These are phyloP conservation scores for Hymenoscyphus infarciens DNA, from an alignment of 2,329 filamentous ascomycete genomes.

Conservation along the genomic window DNA sequence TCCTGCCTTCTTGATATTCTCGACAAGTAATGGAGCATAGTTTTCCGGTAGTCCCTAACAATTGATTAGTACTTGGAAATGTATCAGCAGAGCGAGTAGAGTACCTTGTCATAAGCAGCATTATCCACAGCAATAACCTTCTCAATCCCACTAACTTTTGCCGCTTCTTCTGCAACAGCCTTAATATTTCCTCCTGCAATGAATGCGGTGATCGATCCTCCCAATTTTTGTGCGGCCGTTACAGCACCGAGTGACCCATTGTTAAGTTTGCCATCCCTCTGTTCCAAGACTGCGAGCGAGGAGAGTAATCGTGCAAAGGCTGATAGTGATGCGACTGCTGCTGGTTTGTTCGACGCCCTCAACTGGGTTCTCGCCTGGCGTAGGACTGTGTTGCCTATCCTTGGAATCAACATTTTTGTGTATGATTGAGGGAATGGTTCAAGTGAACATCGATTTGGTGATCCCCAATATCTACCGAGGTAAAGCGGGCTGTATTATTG, in stretches of 20 bases:
- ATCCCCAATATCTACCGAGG: constrained; percentile 15
- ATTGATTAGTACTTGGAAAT: constrained; percentile 11
- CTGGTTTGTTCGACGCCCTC: constrained; percentile 36
- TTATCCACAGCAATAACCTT: constrained; percentile 91
- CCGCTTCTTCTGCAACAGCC: constrained; percentile 73
- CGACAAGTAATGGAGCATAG: constrained; percentile 85
- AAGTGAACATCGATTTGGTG: constrained; percentile 10
- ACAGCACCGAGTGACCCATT: constrained; percentile 78
- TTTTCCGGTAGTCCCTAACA: constrained; percentile 82
- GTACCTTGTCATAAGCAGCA: constrained; percentile 84
- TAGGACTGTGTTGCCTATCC: constrained; percentile 28
- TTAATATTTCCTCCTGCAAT: constrained; percentile 79
- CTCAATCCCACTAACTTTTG: constrained; percentile 85
- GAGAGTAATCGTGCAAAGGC: constrained; percentile 70
- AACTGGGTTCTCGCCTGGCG: constrained; percentile 41
- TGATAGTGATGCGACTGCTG: constrained; percentile 42
- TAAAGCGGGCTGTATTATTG: constrained; percentile 11
- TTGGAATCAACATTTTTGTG: constrained; percentile 33
- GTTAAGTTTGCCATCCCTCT: constrained; percentile 84
- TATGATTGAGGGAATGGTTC: constrained; percentile 8
- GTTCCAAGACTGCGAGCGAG: constrained; percentile 87
- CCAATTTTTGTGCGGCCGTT: constrained; percentile 80
- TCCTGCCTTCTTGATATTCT: constrained; percentile 94
- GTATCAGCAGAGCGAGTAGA: neutral
- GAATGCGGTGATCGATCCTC: constrained; percentile 81